These are phyloP conservation scores for Fraxinus americana DNA, from an alignment of 257 asterid species.

Conservation along the genomic window DNA sequence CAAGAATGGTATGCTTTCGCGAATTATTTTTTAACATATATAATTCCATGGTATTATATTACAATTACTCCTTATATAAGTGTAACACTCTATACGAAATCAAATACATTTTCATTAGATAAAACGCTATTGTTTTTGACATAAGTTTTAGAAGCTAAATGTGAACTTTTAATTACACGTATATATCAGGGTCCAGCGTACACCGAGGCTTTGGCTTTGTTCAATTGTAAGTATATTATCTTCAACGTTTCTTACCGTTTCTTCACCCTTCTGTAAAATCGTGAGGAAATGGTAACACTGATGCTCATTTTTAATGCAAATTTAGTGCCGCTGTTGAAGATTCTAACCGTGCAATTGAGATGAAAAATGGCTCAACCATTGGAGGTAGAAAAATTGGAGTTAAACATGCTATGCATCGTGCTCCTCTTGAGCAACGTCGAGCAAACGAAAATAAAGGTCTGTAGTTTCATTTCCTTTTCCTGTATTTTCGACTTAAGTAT, in stretches of 20 bases:
- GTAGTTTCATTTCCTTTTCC: background rate
- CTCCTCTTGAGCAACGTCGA: slow-evolving; percentile 79
- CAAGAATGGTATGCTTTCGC: slow-evolving; percentile 62
- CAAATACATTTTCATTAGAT: background rate
- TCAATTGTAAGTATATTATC: slow-evolving; percentile 68
- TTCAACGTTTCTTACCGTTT: slow-evolving; percentile 1
- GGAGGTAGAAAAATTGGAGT: slow-evolving; percentile 87
- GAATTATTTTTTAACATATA: background rate
- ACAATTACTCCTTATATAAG: background rate
- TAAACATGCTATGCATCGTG: slow-evolving; percentile 84
- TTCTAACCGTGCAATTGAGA: slow-evolving; percentile 81
- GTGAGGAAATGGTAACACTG: slow-evolving; percentile 5
- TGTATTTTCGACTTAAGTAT: background rate
- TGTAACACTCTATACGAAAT: background rate
- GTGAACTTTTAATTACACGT: slow-evolving; percentile 11
- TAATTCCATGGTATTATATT: background rate
- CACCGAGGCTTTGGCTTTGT: slow-evolving; percentile 96
- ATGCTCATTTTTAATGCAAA: slow-evolving; percentile 20
- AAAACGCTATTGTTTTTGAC: background rate
- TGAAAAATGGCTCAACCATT: slow-evolving; percentile 67
- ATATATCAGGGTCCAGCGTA: slow-evolving; percentile 64
- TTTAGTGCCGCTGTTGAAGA: slow-evolving; percentile 78
- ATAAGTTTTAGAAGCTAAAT: background rate
- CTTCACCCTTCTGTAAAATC: slow-evolving; percentile 3
- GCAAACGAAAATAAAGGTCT: slow-evolving; percentile 68